phyloP scores from a whole-genome alignment of 1,284 basidiomycete species.

The Amylostereum areolatum region DNA sequence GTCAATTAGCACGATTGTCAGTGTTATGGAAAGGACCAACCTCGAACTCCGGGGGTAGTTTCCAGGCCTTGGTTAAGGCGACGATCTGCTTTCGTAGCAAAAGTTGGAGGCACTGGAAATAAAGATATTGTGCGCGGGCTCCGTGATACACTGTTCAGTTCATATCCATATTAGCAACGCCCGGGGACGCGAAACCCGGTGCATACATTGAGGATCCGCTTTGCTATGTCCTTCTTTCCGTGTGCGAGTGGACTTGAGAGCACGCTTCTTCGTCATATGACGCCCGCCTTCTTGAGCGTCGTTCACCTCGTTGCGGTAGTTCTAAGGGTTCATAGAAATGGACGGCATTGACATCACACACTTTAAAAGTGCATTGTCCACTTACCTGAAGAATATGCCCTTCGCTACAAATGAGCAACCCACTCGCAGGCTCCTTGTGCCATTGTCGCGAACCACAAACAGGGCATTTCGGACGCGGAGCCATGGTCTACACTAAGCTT shows the following conservation, averaged over 20 bases:
- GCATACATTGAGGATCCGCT: slow-evolving; percentile 53
- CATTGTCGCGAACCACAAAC: slow-evolving; percentile 73
- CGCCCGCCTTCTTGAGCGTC: slow-evolving; percentile 54
- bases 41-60: slow-evolving; percentile 74
- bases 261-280: slow-evolving; percentile 56
- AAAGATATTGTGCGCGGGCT: slow-evolving; percentile 65
- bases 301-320: slow-evolving; percentile 66
- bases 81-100: slow-evolving; percentile 71
- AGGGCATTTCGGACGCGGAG: slow-evolving; percentile 51
- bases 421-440: slow-evolving; percentile 71
- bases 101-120: slow-evolving; percentile 78
- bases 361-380: slow-evolving; percentile 11
- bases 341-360: too few relatives aligned
- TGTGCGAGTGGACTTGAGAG: slow-evolving; percentile 47
- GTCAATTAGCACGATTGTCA: too few relatives aligned
- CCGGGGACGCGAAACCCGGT: background rate
- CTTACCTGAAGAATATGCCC: slow-evolving; percentile 73
- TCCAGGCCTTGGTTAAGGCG: slow-evolving; percentile 61
- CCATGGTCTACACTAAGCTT: slow-evolving; percentile 33
- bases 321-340: slow-evolving; percentile 42
- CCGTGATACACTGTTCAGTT: slow-evolving; percentile 74
- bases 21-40: too few relatives aligned
- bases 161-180: background rate
- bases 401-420: slow-evolving; percentile 69
- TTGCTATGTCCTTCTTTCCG: slow-evolving; percentile 42